Base-by-base conservation (phyloP, 1,284 basidiomycete species). In the Leccinum solheimii region DNA sequence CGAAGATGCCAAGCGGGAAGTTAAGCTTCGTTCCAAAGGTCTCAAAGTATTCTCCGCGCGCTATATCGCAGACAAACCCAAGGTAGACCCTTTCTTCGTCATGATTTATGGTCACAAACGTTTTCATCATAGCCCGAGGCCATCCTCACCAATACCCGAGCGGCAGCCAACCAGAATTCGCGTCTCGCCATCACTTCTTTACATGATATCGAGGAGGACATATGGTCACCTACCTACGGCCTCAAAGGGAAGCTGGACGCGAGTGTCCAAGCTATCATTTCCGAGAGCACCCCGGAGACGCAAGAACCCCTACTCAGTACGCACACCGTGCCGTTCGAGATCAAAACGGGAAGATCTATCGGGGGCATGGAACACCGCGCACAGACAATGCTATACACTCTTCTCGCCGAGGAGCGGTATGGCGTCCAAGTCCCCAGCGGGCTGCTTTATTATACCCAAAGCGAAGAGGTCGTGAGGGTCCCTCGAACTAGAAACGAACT, bases 181-280 rank as follows among this genome's bases (percentile, higher is more conserved):
- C 77, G 83, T 5, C 80, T 97, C 0, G 90, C 92, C 0, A 88
- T 98, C 57, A 81, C 84, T 9, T 80, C 86, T 26, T 75, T 95
- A 2, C 84, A 92, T 64, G 95, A 95, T 62, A 84, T 97, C 48
- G 97, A 99, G 78, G 97, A 99, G 74, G 96, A 98, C 67, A 97
- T 99, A 63, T 97, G 94, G 91, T 96, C 93, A 0, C 96, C 97
- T 0, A 91, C 88, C 11, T 97, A 92, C 72, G 97, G 97, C 1
- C 81, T 99, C 45, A 98, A 97, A 74, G 97, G 97, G 23, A 98
- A 98, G 76, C 80, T 99, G 19, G 97, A 99, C 69, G 96, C 92
- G 0, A 94, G 91, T 4, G 87, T 98, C 0, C 85, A 94, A 67
- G 85, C 86, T 0, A 75, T 84, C 11, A 82, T 94, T 36, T 75